A percentile compares a stretch with the other conserved stretches of the same genome.
These are phyloP conservation scores for Selenicereus undatus DNA, from an alignment of 148 eudicot genomes.

Conservation along the genomic window DNA sequence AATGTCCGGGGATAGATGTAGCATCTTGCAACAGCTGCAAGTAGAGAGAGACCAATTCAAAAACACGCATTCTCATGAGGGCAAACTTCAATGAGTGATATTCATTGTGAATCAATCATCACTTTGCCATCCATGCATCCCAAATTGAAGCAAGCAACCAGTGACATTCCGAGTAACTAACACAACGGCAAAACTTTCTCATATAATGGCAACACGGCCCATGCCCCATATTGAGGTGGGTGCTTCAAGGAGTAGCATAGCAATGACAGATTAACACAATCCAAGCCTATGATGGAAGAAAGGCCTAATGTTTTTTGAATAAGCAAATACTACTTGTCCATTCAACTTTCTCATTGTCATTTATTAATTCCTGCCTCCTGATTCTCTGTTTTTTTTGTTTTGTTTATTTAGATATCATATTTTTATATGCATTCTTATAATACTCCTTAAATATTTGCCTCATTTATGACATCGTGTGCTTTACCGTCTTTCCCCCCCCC, in stretches of 20 bases:
- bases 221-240: neutral
- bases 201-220: neutral
- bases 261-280: neutral
- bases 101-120: neutral
- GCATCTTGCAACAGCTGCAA: no score
- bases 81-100: neutral
- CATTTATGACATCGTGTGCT: neutral
- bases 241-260: neutral
- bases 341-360: no score
- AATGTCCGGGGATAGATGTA: no score
- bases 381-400: neutral
- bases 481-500: no score
- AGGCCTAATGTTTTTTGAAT: no score
- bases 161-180: neutral
- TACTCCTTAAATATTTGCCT: neutral
- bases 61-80: neutral
- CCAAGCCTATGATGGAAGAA: neutral
- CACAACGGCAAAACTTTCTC: neutral
- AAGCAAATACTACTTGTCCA: no score
- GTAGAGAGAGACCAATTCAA: no score
- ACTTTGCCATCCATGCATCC: neutral
- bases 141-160: no score
- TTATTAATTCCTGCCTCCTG: neutral
- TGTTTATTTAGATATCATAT: neutral
- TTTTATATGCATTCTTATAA: neutral